Conservation (phyloP, 2,329 filamentous ascomycete genomes). For the Penicillium corylophilum region DNA sequence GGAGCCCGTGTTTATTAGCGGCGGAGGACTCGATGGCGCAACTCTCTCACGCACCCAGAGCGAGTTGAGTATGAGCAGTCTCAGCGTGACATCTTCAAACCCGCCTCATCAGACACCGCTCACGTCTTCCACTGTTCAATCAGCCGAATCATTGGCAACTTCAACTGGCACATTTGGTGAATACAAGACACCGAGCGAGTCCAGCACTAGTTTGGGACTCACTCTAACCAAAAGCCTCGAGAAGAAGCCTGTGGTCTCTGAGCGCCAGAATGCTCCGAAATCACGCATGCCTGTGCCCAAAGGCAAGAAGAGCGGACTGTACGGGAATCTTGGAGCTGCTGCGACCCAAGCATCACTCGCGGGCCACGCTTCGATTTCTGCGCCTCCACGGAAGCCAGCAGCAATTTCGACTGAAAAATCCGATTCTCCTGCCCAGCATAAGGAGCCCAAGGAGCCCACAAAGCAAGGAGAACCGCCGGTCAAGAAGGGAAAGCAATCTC, state of each 20-base stretch:
- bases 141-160: conserved; percentile 35
- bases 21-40: conserved; percentile 40
- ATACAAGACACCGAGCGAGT: conserved; percentile 6
- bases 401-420: background rate
- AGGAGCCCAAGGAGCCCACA: conserved; percentile 26
- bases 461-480: conserved; percentile 36
- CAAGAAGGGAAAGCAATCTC: conserved; percentile 34
- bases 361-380: conserved; percentile 16
- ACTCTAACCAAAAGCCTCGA: conserved; percentile 7
- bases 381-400: conserved; percentile 8
- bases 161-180: conserved; percentile 25
- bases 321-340: conserved; percentile 24
- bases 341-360: conserved; percentile 24
- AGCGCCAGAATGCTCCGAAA: conserved; percentile 2
- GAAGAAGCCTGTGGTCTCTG: background rate
- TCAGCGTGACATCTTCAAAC: conserved; percentile 32
- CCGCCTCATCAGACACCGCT: conserved; percentile 20
- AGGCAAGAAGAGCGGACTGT: conserved; percentile 12
- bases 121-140: conserved; percentile 30
- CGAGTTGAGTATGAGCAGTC: conserved; percentile 39
- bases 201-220: conserved; percentile 1
- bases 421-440: background rate
- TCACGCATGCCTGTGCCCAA: conserved; percentile 27
- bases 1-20: conserved; percentile 51
- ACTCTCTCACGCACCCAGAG: conserved; percentile 40